Evolutionary conservation across 2,329 filamentous ascomycete species (phyloP).

Genomic region (Fusarium sp.): DNA sequence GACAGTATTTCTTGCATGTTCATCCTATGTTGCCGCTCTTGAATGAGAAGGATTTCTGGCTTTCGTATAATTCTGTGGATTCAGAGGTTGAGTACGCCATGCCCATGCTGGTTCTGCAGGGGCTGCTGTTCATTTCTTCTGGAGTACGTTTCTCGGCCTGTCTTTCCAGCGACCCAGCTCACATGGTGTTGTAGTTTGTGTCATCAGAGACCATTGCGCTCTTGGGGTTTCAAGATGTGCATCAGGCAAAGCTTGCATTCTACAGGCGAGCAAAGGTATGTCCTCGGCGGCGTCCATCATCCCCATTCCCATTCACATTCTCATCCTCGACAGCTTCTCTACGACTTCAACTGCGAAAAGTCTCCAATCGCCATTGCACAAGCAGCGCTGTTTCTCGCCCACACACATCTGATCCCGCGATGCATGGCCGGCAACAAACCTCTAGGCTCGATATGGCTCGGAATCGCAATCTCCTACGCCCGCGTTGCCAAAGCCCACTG

Average conservation of each 20-base stretch:
- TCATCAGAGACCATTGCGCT: constrained; percentile 33
- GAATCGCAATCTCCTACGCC: constrained; percentile 43
- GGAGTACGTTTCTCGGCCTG: constrained; percentile 16
- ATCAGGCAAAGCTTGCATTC: constrained; percentile 42
- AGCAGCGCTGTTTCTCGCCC: constrained; percentile 38
- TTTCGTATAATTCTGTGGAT: constrained; percentile 34
- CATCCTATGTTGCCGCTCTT: constrained; percentile 46
- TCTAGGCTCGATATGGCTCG: constrained; percentile 42
- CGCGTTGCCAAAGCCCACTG: constrained; percentile 42
- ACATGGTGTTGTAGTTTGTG: constrained; percentile 24
- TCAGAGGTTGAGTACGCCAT: constrained; percentile 17
- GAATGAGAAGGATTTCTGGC: constrained; percentile 43
- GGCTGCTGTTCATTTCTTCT: constrained; percentile 39
- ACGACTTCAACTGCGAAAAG: constrained; percentile 43
- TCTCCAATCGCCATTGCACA: constrained; percentile 42
- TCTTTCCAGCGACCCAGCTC: background rate
- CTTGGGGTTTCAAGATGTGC: constrained; percentile 38
- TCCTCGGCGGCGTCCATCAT: accelerated
- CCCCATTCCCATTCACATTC: accelerated
- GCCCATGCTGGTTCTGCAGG: constrained; percentile 41
- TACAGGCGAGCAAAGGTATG: constrained; percentile 41
- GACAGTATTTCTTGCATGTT: constrained; percentile 46
- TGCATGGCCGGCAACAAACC: constrained; percentile 43
- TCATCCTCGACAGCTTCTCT: constrained; percentile 32
- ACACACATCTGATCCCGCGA: constrained; percentile 42